These are phyloP conservation scores for Blastomyces parvus DNA, from an alignment of 2,329 filamentous ascomycete species.

Conservation along the genomic window DNA sequence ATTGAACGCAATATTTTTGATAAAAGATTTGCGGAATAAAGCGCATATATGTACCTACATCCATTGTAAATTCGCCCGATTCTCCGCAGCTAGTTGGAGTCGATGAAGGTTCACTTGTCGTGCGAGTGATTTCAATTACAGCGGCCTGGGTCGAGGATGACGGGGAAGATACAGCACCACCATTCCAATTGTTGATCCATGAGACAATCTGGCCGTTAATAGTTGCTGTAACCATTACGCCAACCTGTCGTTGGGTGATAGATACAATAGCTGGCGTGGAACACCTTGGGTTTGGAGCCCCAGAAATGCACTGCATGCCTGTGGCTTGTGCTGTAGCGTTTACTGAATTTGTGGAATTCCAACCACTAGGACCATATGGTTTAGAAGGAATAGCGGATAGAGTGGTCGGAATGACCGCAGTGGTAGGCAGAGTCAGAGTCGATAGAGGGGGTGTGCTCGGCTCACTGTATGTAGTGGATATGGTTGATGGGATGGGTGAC, in stretches of 20 bases:
- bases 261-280: background rate
- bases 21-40: background rate
- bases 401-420: background rate
- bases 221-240: conserved; percentile 9
- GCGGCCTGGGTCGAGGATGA: background rate
- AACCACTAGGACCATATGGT: conserved; percentile 2
- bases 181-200: conserved; percentile 9
- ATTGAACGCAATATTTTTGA: background rate
- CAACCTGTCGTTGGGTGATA: conserved; percentile 6
- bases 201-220: conserved; percentile 10
- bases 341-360: conserved; percentile 2
- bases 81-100: conserved; percentile 14
- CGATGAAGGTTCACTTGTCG: background rate
- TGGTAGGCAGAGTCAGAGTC: background rate
- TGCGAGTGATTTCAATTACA: background rate
- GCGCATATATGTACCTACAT: conserved; percentile 11
- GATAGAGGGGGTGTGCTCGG: background rate
- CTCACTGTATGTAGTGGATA: background rate
- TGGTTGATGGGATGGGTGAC: background rate
- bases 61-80: conserved; percentile 16
- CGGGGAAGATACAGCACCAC: background rate
- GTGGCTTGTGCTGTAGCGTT: background rate
- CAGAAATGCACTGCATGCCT: background rate
- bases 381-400: background rate
- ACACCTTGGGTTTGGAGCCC: background rate